phyloP scores from a whole-genome alignment of 805 yeast genomes.

The Saturnispora besseyi region DNA sequence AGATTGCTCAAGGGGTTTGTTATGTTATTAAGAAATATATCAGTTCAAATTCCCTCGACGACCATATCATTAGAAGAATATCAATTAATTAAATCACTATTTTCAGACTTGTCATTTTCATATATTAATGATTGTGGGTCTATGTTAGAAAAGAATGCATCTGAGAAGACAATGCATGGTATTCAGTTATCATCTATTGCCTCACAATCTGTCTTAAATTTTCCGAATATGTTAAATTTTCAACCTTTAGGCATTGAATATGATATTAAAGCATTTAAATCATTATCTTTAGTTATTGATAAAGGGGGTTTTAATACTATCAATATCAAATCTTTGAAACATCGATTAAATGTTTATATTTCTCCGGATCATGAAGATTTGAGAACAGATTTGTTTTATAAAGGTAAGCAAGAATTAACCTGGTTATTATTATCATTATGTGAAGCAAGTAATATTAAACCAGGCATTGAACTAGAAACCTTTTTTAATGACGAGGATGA shows the following conservation, averaged over 20 bases:
- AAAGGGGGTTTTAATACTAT: neutral
- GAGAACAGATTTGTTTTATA: constrained; percentile 1
- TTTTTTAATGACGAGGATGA: neutral
- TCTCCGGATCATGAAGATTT: constrained; percentile 3
- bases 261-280: neutral
- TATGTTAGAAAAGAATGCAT: neutral
- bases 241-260: neutral
- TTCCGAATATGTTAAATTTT: constrained; percentile 2
- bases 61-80: neutral
- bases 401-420: constrained; percentile 5
- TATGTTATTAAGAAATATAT: constrained; percentile 18
- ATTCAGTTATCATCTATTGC: constrained; percentile 1
- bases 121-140: neutral
- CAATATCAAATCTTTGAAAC: neutral
- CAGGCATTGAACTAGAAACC: neutral
- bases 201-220: constrained; percentile 5
- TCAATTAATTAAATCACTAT: neutral
- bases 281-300: constrained; percentile 1
- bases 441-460: neutral
- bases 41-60: constrained; percentile 9
- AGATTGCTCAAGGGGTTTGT: constrained; percentile 19
- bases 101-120: neutral
- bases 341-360: neutral
- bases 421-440: constrained; percentile 5
- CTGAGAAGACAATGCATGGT: neutral